A percentile compares a stretch with the other conserved stretches of the same genome.
These are phyloP conservation scores for Cladosporium sp. DNA, from an alignment of 2,329 filamentous ascomycete genomes.

Conservation along the genomic window DNA sequence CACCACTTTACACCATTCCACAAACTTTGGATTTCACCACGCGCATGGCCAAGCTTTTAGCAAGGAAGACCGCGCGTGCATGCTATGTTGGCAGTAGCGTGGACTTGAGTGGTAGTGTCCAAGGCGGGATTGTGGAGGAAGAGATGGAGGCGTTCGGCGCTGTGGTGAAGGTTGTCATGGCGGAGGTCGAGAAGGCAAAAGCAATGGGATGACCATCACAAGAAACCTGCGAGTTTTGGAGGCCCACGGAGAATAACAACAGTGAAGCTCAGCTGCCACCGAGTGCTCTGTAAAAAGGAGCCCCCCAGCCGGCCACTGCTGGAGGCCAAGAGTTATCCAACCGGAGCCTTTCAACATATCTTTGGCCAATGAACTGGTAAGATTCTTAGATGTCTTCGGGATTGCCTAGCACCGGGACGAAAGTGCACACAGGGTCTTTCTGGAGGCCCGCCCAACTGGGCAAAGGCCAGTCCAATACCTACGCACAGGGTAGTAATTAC, in stretches of 20 bases:
- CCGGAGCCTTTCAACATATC: neutral
- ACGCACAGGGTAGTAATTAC: too few relatives aligned
- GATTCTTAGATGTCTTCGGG: too few relatives aligned
- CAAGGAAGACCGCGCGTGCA: slow-evolving; percentile 63
- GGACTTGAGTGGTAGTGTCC: slow-evolving; percentile 64
- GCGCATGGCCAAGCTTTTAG: slow-evolving; percentile 74
- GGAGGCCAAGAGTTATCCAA: neutral
- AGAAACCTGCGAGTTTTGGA: neutral
- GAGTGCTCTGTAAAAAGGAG: neutral
- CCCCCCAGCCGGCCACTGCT: too few relatives aligned
- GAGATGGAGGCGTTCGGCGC: slow-evolving; percentile 83
- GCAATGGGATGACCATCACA: neutral
- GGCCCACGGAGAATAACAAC: neutral
- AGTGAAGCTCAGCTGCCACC: neutral
- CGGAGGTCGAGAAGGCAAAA: slow-evolving; percentile 37
- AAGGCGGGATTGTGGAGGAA: slow-evolving; percentile 80
- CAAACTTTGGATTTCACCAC: slow-evolving; percentile 80
- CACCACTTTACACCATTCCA: slow-evolving; percentile 69
- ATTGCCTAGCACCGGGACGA: too few relatives aligned
- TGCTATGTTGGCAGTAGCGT: slow-evolving; percentile 91
- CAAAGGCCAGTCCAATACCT: too few relatives aligned
- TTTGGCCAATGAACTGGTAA: too few relatives aligned
- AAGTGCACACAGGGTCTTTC: too few relatives aligned
- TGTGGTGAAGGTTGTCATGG: slow-evolving; percentile 64
- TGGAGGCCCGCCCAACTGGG: too few relatives aligned